A percentile compares a stretch with the other conserved stretches of the same genome.
Conservation (phyloP, 164 flowering plant genomes). For the Dillenia turbinata region DNA sequence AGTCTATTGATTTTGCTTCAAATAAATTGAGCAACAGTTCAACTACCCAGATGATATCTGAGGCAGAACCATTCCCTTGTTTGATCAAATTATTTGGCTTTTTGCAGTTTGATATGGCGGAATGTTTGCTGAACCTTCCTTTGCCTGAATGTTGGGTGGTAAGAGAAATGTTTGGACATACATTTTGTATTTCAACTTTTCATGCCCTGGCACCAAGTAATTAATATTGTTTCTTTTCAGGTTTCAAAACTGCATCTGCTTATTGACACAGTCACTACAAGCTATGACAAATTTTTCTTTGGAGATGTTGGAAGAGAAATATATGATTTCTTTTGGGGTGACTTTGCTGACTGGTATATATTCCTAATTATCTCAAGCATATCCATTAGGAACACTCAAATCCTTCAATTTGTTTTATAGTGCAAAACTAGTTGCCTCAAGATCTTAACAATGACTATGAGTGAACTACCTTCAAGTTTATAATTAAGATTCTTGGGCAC, state of each 20-base stretch:
- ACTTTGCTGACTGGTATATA: conserved; percentile 92
- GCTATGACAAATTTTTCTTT: conserved; percentile 89
- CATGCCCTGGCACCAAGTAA: neutral
- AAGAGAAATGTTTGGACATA: conserved; percentile 17
- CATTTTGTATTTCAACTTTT: neutral
- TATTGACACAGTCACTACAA: conserved; percentile 64
- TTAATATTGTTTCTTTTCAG: conserved; percentile 31
- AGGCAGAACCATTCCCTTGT: no score
- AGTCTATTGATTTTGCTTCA: no score
- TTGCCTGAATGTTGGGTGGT: conserved; percentile 98
- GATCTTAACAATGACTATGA: no score
- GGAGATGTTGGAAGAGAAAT: conserved; percentile 84
- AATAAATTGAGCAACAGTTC: no score
- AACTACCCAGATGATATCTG: no score
- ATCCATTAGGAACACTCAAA: neutral
- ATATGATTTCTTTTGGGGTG: conserved; percentile 96
- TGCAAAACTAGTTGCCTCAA: no score
- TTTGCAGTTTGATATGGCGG: conserved; percentile 70
- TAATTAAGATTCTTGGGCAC: no score
- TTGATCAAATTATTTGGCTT: conserved; percentile 2
- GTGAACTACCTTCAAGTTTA: no score
- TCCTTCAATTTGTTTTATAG: no score
- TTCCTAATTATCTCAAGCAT: neutral
- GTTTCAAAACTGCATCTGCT: conserved; percentile 85
- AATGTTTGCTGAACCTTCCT: conserved; percentile 46